Base-by-base conservation (phyloP, 179 eudicot species). In the Patellifolia procumbens region DNA sequence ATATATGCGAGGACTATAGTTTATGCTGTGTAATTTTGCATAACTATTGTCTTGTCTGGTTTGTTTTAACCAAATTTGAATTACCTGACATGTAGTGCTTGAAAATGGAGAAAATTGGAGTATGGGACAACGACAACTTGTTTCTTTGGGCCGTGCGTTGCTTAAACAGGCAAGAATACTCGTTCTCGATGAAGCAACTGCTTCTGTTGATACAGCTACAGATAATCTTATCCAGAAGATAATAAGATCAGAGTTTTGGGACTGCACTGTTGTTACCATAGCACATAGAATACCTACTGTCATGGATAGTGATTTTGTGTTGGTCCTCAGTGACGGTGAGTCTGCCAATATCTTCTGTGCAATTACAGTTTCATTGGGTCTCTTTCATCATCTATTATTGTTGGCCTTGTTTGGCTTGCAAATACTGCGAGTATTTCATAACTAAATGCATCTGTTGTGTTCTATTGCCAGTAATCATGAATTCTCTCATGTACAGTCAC, bases 41-140 rank as follows among this genome's bases (percentile, higher is more conserved):
- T 20, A 64, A 35, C 17, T 37, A 4, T 28, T 55, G n/a, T n/a
- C n/a, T n/a, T n/a, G n/a, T n/a, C n/a, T n/a, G 29, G 65, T 8
- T 46, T 45, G 17, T 45, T 39, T 45, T 13, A 32, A 55, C 64
- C 59, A 29, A 1, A 42, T 31, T 60, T 52, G 8, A 58, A 42
- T 32, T 63, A 45, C 45, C 51, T 51, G 6, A 39, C 53, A 24
- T 76, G 66, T 76, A 95, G 99, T 95, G 82, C 75, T 90, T 66
- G 99, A 96, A 79, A 89, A 88, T 83, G 99, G 99, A 74, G 99
- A 96, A 28, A 96, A 96, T 76, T 96, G 99, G 99, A 96, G 98
- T 74, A 91, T 96, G 74, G 99, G 99, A 28, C 99, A 93, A 83
- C 74, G 99, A 17, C 99, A 96, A 85, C 99, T 96, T 76, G 96